phyloP scores from a whole-genome alignment of 1,284 basidiomycete species.

The Sporisorium reilianum region DNA sequence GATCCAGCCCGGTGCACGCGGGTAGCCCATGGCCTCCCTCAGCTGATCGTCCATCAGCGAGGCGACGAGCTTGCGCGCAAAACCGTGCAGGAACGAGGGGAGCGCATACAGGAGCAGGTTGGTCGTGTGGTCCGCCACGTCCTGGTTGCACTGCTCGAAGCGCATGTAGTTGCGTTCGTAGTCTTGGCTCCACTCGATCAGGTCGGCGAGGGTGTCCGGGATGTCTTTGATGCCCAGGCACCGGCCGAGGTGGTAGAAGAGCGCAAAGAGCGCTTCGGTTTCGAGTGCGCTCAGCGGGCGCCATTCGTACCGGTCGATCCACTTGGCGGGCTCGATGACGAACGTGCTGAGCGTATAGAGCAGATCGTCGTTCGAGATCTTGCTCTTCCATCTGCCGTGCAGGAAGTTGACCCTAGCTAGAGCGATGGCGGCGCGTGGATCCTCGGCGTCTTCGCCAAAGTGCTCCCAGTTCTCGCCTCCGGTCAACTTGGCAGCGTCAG shows the following conservation, averaged over 20 bases:
- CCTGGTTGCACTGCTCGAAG: conserved; percentile 30
- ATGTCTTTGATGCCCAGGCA: conserved; percentile 50
- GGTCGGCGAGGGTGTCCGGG: conserved; percentile 27
- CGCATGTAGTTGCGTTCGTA: conserved; percentile 46
- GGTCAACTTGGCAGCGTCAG: neutral
- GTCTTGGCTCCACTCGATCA: conserved; percentile 32
- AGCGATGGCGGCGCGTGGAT: conserved; percentile 46
- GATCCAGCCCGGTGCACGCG: conserved; percentile 18
- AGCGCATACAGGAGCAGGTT: conserved; percentile 35
- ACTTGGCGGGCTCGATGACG: conserved; percentile 40
- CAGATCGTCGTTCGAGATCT: conserved; percentile 54
- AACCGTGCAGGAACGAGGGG: conserved; percentile 21
- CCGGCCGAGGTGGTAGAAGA: conserved; percentile 45
- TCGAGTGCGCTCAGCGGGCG: conserved; percentile 30
- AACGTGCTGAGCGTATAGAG: conserved; percentile 52
- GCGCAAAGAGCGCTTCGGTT: conserved; percentile 44
- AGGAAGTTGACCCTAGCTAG: conserved; percentile 49
- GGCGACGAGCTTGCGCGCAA: conserved; percentile 27
- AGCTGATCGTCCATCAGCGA: conserved; percentile 45
- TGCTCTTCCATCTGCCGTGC: conserved; percentile 37
- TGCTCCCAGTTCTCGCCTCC: conserved; percentile 23
- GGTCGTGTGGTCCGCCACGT: conserved; percentile 47
- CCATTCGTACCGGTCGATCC: conserved; percentile 48
- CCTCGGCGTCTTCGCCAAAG: conserved; percentile 32
- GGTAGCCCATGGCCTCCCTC: conserved; percentile 35